Conservation (phyloP, 2,329 filamentous ascomycete genomes). For the Exophiala bonariae region DNA sequence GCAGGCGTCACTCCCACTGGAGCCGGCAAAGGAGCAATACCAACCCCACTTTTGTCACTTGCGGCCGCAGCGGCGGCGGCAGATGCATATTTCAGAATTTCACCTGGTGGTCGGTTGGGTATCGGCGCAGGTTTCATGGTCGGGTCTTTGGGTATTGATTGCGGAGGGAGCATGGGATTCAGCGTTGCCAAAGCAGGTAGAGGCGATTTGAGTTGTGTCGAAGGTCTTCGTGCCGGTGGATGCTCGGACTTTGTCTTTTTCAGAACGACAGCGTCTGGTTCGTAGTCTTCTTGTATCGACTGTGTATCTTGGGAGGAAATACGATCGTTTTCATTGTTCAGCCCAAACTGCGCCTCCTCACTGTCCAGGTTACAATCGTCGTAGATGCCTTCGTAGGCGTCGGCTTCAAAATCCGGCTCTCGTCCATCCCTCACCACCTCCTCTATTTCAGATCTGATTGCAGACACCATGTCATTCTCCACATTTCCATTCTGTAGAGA, state of each 20-base stretch:
- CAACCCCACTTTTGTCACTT: conserved; percentile 82
- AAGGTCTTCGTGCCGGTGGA: conserved; percentile 67
- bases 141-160: conserved; percentile 51
- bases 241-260: conserved; percentile 60
- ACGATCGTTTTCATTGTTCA: conserved; percentile 76
- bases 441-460: conserved; percentile 86
- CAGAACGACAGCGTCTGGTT: conserved; percentile 54
- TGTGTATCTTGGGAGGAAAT: conserved; percentile 94
- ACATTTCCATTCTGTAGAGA: conserved; percentile 90
- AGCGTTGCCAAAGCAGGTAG: conserved; percentile 82
- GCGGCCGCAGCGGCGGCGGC: conserved; percentile 91
- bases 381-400: conserved; percentile 86
- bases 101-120: conserved; percentile 80
- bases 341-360: conserved; percentile 84
- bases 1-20: conserved; percentile 67
- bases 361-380: conserved; percentile 90
- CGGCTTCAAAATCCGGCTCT: conserved; percentile 79
- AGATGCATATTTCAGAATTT: conserved; percentile 94
- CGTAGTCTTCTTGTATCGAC: conserved; percentile 78
- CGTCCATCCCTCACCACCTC: conserved; percentile 93
- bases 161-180: conserved; percentile 57
- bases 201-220: conserved; percentile 88
- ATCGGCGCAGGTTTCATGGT: conserved; percentile 91
- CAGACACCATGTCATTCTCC: conserved; percentile 81
- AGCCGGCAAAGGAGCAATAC: conserved; percentile 89